Base-by-base conservation (phyloP, 2,329 filamentous ascomycete genomes). In the Daldinia sp. region DNA sequence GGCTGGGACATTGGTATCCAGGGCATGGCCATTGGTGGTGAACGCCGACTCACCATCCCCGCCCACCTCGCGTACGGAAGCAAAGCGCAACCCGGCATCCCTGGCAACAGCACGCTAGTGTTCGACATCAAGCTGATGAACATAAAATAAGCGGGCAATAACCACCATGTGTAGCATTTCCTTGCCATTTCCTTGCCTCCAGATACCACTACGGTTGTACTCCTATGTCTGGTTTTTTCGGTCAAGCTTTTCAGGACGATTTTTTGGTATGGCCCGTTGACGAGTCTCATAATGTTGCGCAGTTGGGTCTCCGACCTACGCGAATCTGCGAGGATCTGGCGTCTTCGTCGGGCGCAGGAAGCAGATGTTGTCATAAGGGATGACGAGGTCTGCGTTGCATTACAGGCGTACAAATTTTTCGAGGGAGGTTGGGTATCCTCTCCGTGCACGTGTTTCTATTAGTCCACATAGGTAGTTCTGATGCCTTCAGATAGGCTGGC, bases 1-100 rank as follows among this genome's bases (percentile, higher is more conserved):
- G 95, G 95, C 71, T 98, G 95, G 96, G 96, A 99, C 78, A 87
- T 98, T 69, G 95, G 95, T 80, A 83, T 99, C 71, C 85, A 86
- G 71, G 96, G 96, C 80, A 97, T 99, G 93, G 84, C 89, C 71
- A 90, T 94, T 71, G 95, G 95, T 74, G 93, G 93, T 73, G 96
- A 99, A 85, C 92, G 95, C 74, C 90, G 95, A 71, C 85, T 99
- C 74, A 94, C 89, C 67, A 93, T 99, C 74, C 96, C 96, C 48
- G 84, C 95, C 48, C 82, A 90, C 73, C 87, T 94, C 61, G 96
- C 91, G 73, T 99, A 99, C 79, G 95, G 96, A 79, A 93, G 87
- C 81, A 90, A 92, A 82, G 83, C 85, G 65, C 80, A 91, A 21
- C 91, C 93, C 51, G 93, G 91, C 70, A 98, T 99, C 72, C 95